phyloP scores from a whole-genome alignment of 2,329 filamentous ascomycete genomes.

The Bipolaris victoriae region DNA sequence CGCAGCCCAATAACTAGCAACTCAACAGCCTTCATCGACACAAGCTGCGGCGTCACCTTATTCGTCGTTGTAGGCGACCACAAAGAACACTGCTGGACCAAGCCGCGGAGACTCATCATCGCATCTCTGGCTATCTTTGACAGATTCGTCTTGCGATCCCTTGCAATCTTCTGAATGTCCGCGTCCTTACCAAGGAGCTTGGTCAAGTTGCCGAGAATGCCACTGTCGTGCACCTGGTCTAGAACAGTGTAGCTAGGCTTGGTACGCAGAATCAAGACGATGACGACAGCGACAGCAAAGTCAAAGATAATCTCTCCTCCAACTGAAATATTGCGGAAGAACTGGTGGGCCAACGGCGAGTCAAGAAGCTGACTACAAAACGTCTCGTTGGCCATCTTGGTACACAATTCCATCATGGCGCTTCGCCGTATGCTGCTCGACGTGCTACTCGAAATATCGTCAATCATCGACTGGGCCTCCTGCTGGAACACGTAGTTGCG shows the following conservation, averaged over 20 bases:
- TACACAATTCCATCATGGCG: conserved; percentile 62
- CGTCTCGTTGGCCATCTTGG: conserved; percentile 62
- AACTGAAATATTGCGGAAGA: conserved; percentile 66
- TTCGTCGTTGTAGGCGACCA: conserved; percentile 64
- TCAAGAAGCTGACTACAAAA: conserved; percentile 76
- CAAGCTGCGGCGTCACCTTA: conserved; percentile 65
- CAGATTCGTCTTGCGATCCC: conserved; percentile 71
- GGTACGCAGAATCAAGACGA: conserved; percentile 66
- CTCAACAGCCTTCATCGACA: conserved; percentile 70
- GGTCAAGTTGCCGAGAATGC: conserved; percentile 62
- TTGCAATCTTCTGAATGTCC: conserved; percentile 66
- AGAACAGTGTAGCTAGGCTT: conserved; percentile 66
- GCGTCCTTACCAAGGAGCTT: conserved; percentile 59
- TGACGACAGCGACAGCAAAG: conserved; percentile 68
- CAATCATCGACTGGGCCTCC: conserved; percentile 62
- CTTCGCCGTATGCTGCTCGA: conserved; percentile 55
- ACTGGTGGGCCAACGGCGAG: conserved; percentile 71
- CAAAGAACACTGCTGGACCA: conserved; percentile 60
- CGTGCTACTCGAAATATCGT: conserved; percentile 61
- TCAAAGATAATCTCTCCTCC: conserved; percentile 56
- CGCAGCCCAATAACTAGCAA: conserved; percentile 61
- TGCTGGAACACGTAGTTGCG: conserved; percentile 63
- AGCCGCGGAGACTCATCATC: conserved; percentile 61
- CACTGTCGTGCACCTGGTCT: conserved; percentile 62
- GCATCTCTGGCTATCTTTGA: conserved; percentile 67